A percentile compares a stretch with the other conserved stretches of the same genome.
phyloP scores from a whole-genome alignment of 345 rosid species.

The Lepidium africanum region DNA sequence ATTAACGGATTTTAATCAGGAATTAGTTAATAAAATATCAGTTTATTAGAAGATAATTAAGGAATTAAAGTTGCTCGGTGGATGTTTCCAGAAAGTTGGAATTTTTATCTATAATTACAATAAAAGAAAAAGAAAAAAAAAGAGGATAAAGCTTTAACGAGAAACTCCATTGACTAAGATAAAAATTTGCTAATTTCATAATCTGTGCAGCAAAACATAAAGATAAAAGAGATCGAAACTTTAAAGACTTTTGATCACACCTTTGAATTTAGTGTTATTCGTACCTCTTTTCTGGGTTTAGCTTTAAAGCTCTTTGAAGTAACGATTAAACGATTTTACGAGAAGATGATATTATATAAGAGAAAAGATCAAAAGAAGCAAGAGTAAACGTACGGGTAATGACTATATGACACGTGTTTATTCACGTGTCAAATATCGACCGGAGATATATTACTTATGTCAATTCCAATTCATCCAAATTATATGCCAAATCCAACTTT shows the following conservation, averaged over 20 bases:
- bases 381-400: slow-evolving; percentile 20
- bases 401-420: slow-evolving; percentile 2
- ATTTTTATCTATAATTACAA: background rate
- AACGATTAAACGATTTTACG: background rate
- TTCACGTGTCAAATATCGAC: background rate
- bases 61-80: background rate
- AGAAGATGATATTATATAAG: background rate
- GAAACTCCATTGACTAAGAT: no score
- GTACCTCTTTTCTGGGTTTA: background rate
- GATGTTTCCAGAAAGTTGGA: background rate
- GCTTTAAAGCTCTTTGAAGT: background rate
- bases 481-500: background rate
- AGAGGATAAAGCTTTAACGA: background rate
- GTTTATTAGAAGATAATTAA: background rate
- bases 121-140: background rate
- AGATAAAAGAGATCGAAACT: background rate
- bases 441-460: background rate
- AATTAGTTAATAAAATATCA: background rate
- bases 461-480: no score
- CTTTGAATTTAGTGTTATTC: slow-evolving; percentile 4
- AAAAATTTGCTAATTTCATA: no score
- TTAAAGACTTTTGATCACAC: background rate
- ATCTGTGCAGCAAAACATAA: no score
- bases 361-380: background rate
- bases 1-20: background rate